Percentiles rank a stretch among this genome's conserved stretches.
phyloP scores from a whole-genome alignment of 2,329 filamentous ascomycete genomes.

The Aureobasidium vineae region DNA sequence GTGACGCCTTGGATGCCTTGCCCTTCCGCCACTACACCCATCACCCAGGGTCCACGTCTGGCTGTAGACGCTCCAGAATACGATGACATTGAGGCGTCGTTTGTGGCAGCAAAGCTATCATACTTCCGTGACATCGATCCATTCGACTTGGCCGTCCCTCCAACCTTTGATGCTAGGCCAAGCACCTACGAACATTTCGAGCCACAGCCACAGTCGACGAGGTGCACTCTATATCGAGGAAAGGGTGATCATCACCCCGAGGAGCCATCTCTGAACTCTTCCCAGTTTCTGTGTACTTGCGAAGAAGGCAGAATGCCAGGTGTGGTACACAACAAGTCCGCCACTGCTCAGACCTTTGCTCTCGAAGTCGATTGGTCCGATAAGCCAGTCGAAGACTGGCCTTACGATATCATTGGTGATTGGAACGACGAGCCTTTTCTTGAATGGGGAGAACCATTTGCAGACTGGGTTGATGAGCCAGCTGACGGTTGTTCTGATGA shows the following conservation, averaged over 20 bases:
- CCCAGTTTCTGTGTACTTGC: background rate
- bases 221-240: constrained; percentile 8
- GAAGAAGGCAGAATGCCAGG: constrained; percentile 13
- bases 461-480: background rate
- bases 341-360: background rate
- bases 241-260: background rate
- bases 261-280: background rate
- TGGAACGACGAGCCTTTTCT: constrained; percentile 3
- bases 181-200: background rate
- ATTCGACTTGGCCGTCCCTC: background rate
- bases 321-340: background rate
- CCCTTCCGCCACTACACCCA: background rate
- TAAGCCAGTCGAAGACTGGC: background rate
- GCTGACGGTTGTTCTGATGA: background rate
- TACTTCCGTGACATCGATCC: background rate
- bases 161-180: background rate
- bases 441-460: background rate
- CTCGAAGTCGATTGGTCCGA: background rate
- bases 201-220: background rate
- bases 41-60: background rate
- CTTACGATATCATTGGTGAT: constrained; percentile 1
- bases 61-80: background rate
- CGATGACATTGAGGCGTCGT: background rate
- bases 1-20: background rate
- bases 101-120: constrained; percentile 16